phyloP scores from a whole-genome alignment of 768 basidiomycete genomes.

The Trametes sanguinea region DNA sequence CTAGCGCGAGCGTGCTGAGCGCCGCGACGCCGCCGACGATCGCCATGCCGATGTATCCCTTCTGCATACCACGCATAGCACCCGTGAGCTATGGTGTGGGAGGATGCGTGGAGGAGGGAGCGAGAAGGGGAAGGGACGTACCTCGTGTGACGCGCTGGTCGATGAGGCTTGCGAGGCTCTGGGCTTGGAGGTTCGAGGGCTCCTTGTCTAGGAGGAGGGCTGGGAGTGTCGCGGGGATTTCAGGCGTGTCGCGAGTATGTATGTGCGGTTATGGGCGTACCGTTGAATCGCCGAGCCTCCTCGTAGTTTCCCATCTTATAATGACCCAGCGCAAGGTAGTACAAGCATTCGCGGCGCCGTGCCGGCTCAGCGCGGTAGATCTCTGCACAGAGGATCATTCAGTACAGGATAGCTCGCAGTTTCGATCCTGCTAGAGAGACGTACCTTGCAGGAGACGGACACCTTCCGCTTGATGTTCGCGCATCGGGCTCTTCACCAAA shows the following conservation, averaged over 20 bases:
- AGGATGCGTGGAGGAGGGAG: background rate
- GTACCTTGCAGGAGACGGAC: constrained; percentile 88
- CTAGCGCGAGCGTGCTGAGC: constrained; percentile 71
- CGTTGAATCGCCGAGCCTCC: constrained; percentile 90
- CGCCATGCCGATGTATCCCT: constrained; percentile 99
- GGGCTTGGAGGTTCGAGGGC: constrained; percentile 90
- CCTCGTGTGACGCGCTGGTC: constrained; percentile 84
- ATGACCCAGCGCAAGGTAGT: constrained; percentile 94
- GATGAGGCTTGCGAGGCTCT: constrained; percentile 82
- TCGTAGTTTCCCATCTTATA: constrained; percentile 97
- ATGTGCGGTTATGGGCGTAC: constrained; percentile 46
- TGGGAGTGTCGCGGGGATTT: constrained; percentile 32
- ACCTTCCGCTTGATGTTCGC: constrained; percentile 89
- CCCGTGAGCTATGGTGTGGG: background rate
- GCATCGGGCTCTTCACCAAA: constrained; percentile 84
- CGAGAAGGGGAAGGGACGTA: constrained; percentile 35
- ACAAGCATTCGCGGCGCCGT: constrained; percentile 90
- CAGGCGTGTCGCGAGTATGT: background rate
- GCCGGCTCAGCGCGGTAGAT: constrained; percentile 88
- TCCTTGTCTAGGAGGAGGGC: constrained; percentile 89
- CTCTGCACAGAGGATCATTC: constrained; percentile 48
- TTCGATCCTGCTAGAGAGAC: constrained; percentile 3
- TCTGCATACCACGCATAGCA: constrained; percentile 48
- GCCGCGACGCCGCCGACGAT: constrained; percentile 90
- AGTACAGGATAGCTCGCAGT: too few relatives aligned